Percentiles rank a stretch among this genome's conserved stretches.
Evolutionary conservation across 164 flowering plant genomes (phyloP).

Genomic region (Dillenia suffruticosa): DNA sequence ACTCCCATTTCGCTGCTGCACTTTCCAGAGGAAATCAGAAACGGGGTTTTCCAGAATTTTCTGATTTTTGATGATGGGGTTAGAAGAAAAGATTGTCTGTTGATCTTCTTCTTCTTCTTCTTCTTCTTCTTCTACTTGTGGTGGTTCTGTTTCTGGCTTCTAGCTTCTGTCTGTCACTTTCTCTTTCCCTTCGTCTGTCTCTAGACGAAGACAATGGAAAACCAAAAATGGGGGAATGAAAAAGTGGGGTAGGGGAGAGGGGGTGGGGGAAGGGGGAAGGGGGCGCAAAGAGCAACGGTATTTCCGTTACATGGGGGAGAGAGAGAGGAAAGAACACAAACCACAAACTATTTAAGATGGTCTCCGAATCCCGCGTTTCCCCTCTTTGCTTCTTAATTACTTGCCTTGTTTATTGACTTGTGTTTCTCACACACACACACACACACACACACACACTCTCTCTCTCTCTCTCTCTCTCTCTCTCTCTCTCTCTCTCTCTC

Average conservation of each 20-base stretch:
- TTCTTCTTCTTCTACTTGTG: too few species aligned
- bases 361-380: slow-evolving; percentile 16
- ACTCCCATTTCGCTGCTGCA: too few species aligned
- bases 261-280: background rate
- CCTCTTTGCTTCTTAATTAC: background rate
- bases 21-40: too few species aligned
- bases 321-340: slow-evolving; percentile 3
- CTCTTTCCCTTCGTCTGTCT: background rate
- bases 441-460: too few species aligned
- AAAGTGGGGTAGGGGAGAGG: background rate
- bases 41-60: background rate
- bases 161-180: background rate
- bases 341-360: slow-evolving; percentile 10
- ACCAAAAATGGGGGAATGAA: background rate
- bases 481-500: too few species aligned
- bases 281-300: slow-evolving; percentile 9
- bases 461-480: too few species aligned
- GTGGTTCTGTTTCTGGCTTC: background rate
- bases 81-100: background rate
- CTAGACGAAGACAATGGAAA: too few species aligned
- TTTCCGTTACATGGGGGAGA: slow-evolving; percentile 24
- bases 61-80: background rate
- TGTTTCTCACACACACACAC: too few species aligned
- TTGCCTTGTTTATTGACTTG: too few species aligned
- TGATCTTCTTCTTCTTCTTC: too few species aligned